Evolutionary conservation across 345 rosid genomes (phyloP), one percentile per base, ranked within the genome.

Genomic region (Camelina laxa): DNA sequence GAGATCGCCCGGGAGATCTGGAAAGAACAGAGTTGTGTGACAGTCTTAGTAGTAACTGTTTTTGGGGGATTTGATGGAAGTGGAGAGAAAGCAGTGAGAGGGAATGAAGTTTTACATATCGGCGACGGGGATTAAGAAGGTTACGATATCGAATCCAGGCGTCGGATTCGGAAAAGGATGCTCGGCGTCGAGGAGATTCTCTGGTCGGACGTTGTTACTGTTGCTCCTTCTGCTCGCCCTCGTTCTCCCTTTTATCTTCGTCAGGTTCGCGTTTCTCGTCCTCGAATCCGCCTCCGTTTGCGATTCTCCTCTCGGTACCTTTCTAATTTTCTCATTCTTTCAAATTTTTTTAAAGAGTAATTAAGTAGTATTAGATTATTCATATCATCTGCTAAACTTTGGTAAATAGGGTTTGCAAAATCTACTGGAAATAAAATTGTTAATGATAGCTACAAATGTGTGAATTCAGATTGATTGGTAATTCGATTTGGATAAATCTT

Each of bases 201-300:
- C 76, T 8, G 77, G 82, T 79, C 87, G 97, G 33, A 59, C 89
- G 42, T 33, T 72, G 33, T 39, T 85, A 62, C 66, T 87, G 77
- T 84, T 82, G 80, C 79, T 81, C 75, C 79, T 92, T 50, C 65
- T 87, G 33, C 86, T 87, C 66, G 91, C 87, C 17, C 77, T 90
- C 59, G 39, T 82, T 22, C 81, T 87, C 64, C 93, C 95, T 30
- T 89, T 88, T 44, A 73, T 85, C 20, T 92, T 92, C 66, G 82
- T 92, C 61, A 81, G 91, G 76, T 59, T 84, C 72, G 93, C 98
- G 61, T 86, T 92, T 68, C 72, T 89, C 75, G 87, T 84, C 30
- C 98, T 88, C 67, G 91, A 90, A 82, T 92, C 95, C 30, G 85
- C 96, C 27, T 51, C 93, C 49, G 70, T 79, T 45, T 90, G 93